These are phyloP conservation scores for Aaosphaeria pasadenensis DNA, from an alignment of 2,329 filamentous ascomycete species.

Conservation along the genomic window DNA sequence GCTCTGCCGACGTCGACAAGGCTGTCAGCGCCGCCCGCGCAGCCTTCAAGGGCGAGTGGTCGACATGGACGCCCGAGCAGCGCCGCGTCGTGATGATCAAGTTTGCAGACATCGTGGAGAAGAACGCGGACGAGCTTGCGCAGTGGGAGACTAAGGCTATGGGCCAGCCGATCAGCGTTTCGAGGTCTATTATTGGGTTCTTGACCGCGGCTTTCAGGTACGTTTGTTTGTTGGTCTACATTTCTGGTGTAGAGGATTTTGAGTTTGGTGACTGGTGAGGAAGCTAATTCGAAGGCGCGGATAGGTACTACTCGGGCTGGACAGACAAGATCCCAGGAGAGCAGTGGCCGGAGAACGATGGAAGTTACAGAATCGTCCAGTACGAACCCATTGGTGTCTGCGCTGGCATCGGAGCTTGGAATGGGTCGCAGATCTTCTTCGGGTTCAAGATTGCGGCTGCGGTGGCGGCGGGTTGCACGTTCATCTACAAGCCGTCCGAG, in stretches of 20 bases:
- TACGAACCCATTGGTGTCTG: constrained; percentile 30
- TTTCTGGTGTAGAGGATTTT: not conserved
- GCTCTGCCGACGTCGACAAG: constrained; percentile 18
- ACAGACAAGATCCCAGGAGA: constrained; percentile 16
- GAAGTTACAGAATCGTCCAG: constrained; percentile 21
- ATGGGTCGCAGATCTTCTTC: constrained; percentile 15
- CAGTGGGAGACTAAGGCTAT: constrained; percentile 13
- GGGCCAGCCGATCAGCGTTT: constrained; percentile 11
- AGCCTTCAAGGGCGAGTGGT: constrained; percentile 19
- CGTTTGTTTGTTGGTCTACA: not conserved
- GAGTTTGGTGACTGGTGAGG: not conserved
- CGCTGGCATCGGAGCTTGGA: constrained; percentile 28
- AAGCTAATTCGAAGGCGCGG: not conserved
- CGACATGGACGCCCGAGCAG: constrained; percentile 6
- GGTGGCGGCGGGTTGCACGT: constrained; percentile 23
- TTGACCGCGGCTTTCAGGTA: constrained; percentile 12
- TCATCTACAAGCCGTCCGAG: constrained; percentile 29
- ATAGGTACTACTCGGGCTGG: constrained; percentile 19
- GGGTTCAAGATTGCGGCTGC: constrained; percentile 26
- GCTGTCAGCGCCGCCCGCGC: constrained; percentile 16
- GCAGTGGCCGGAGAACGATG: constrained; percentile 14
- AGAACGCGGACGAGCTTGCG: constrained; percentile 10
- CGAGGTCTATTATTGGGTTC: constrained; percentile 6
- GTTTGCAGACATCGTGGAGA: constrained; percentile 20
- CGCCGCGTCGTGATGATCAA: constrained; percentile 14